Percentiles rank a stretch among this genome's conserved stretches.
These are phyloP conservation scores for Ajuga chamaepitys DNA, from an alignment of 257 asterid genomes.

Conservation along the genomic window DNA sequence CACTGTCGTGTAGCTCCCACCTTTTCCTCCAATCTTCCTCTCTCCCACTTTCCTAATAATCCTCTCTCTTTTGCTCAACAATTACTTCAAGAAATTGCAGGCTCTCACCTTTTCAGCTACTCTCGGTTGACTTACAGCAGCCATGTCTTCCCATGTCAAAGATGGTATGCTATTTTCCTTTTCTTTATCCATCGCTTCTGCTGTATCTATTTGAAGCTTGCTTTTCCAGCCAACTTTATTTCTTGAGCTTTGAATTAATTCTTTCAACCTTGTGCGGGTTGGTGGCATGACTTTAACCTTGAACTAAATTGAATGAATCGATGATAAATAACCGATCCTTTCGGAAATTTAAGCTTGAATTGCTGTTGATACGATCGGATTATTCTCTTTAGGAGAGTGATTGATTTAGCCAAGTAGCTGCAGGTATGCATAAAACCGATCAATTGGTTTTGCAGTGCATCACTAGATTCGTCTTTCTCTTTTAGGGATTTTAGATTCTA, in stretches of 20 bases:
- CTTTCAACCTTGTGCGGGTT: background rate
- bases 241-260: background rate
- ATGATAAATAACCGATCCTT: background rate
- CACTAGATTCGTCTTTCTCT: background rate
- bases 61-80: background rate
- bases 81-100: background rate
- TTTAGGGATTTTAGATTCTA: background rate
- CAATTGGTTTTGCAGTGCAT: background rate
- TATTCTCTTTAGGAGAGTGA: background rate
- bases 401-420: background rate
- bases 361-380: background rate
- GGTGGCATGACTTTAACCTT: background rate
- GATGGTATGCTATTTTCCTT: slow-evolving; percentile 22
- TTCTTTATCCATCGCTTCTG: background rate
- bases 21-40: slow-evolving; percentile 18
- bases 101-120: slow-evolving; percentile 3
- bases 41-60: slow-evolving; percentile 7
- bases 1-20: slow-evolving; percentile 24
- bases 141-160: slow-evolving; percentile 32
- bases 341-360: background rate
- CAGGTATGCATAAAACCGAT: background rate
- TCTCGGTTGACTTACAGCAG: slow-evolving; percentile 5
- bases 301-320: background rate
- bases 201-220: background rate
- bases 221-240: background rate